Evolutionary conservation across 306 rosid genomes (phyloP).

Genomic region (Crotalaria pallida): DNA sequence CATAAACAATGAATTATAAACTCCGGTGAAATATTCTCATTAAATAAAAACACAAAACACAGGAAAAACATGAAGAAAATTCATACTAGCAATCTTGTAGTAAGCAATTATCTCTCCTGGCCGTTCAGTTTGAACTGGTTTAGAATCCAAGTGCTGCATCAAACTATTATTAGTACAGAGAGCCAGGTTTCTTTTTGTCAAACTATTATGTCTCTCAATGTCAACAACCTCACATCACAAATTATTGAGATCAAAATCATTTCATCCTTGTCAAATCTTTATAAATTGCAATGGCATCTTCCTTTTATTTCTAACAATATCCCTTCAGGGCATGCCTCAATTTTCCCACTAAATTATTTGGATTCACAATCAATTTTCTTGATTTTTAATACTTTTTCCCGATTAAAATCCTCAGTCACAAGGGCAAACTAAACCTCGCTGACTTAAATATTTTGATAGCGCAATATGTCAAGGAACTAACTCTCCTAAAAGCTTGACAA

Average conservation of each 20-base stretch:
- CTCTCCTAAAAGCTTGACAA: neutral
- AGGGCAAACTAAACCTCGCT: neutral
- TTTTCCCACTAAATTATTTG: neutral
- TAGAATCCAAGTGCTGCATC: conserved; percentile 86
- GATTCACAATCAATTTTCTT: neutral
- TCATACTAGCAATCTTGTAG: conserved; percentile 88
- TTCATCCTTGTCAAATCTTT: neutral
- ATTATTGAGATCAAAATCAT: conserved; percentile 15
- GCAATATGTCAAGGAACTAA: neutral
- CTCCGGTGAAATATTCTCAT: neutral
- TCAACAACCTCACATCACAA: neutral
- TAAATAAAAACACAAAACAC: conserved; percentile 5
- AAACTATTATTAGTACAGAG: conserved; percentile 23
- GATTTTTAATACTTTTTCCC: neutral
- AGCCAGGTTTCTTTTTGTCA: conserved; percentile 8
- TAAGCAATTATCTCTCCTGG: conserved; percentile 94
- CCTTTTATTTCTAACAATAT: neutral
- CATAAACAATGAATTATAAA: neutral
- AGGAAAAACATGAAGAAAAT: neutral
- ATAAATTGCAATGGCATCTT: neutral
- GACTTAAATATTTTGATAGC: neutral
- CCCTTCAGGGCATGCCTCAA: neutral
- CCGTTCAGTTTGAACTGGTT: conserved; percentile 57
- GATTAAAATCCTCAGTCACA: neutral
- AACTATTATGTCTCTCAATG: neutral